Conservation (phyloP, 768 basidiomycete species). For the Mycena amicta region DNA sequence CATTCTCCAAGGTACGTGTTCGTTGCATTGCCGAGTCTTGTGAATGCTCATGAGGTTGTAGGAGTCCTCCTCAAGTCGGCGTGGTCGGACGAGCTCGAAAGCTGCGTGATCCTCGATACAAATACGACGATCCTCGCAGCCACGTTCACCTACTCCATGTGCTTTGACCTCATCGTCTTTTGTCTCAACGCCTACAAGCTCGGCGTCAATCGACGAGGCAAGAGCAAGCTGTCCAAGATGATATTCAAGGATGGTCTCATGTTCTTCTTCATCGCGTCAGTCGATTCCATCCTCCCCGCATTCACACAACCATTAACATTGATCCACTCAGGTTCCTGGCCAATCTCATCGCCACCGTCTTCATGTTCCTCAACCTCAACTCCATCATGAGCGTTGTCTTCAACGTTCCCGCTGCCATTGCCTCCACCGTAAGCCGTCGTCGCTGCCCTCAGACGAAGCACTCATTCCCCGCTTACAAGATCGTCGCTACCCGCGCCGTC, state of each 20-base stretch:
- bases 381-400: conserved; percentile 68
- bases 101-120: conserved; percentile 60
- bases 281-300: conserved; percentile 13
- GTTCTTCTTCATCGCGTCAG: conserved; percentile 76
- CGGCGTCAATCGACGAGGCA: conserved; percentile 30
- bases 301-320: conserved; percentile 1
- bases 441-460: no score
- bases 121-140: conserved; percentile 67
- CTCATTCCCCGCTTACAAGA: conserved; percentile 34
- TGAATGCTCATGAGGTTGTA: conserved; percentile 26
- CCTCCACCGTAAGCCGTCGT: conserved; percentile 42
- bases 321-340: conserved; percentile 41
- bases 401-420: conserved; percentile 64
- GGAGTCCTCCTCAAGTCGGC: conserved; percentile 61
- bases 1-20: conserved; percentile 26
- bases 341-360: conserved; percentile 51
- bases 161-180: conserved; percentile 67
- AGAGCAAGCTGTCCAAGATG: conserved; percentile 57
- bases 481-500: conserved; percentile 62
- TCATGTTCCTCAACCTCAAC: conserved; percentile 69
- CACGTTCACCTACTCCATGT: conserved; percentile 78
- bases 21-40: conserved; percentile 19
- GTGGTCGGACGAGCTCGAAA: conserved; percentile 49
- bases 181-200: conserved; percentile 64
- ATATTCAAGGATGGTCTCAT: conserved; percentile 75